Percentiles rank a stretch among this genome's conserved stretches.
These are phyloP conservation scores for Aspergillus flavus DNA, from an alignment of 2,329 filamentous ascomycete species.

Conservation along the genomic window DNA sequence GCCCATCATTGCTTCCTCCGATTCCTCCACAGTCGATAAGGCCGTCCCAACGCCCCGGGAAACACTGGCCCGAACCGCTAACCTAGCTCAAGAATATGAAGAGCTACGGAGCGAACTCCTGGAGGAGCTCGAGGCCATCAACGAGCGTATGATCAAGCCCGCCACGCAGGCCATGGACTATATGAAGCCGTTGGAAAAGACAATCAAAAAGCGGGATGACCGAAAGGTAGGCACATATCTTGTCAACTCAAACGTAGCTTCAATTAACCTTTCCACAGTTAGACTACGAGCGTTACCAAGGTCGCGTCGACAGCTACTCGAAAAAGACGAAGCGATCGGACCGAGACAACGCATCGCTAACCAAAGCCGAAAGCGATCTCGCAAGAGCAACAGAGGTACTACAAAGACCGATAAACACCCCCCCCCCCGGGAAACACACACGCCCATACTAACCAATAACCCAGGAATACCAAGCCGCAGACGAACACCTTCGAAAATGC, in stretches of 20 bases:
- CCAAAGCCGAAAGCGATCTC: constrained; percentile 72
- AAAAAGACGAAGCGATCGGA: constrained; percentile 71
- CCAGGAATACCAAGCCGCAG: constrained; percentile 72
- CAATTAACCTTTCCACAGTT: constrained; percentile 47
- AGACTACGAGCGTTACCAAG: constrained; percentile 78
- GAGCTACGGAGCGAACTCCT: constrained; percentile 72
- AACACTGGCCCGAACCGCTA: constrained; percentile 66
- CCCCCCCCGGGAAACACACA: background rate
- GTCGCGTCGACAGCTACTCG: constrained; percentile 68
- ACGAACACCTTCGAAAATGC: constrained; percentile 70
- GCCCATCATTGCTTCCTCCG: constrained; percentile 69
- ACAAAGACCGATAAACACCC: constrained; percentile 15
- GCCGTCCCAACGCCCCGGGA: constrained; percentile 63
- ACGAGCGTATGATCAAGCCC: constrained; percentile 69
- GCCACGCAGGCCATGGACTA: constrained; percentile 69
- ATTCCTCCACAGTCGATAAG: constrained; percentile 58
- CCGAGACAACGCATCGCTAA: constrained; percentile 71
- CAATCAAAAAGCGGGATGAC: constrained; percentile 82
- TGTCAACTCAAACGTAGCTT: background rate
- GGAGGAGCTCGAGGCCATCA: constrained; percentile 71
- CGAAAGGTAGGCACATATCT: constrained; percentile 58
- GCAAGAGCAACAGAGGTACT: constrained; percentile 64
- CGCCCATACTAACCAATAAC: constrained; percentile 15
- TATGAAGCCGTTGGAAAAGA: constrained; percentile 74
- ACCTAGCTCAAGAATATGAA: constrained; percentile 67